Evolutionary conservation across 2,329 filamentous ascomycete species (phyloP).

Genomic region (Botrytis squamosa): DNA sequence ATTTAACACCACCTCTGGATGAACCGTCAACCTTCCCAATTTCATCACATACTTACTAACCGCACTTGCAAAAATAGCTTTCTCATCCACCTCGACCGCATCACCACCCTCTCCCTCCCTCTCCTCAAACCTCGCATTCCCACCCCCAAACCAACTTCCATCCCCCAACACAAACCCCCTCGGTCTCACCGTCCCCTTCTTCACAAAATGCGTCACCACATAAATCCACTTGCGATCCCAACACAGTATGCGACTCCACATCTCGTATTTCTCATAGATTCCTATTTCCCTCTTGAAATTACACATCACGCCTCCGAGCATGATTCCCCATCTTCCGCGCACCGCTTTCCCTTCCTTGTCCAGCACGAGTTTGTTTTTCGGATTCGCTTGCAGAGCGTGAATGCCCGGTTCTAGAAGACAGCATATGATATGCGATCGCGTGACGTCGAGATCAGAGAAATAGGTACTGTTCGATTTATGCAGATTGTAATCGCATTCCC

Average conservation of each 20-base stretch:
- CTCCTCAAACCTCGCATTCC: slow-evolving; percentile 44
- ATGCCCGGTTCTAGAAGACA: slow-evolving; percentile 63
- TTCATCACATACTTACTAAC: slow-evolving; percentile 83
- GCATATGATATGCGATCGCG: slow-evolving; percentile 76
- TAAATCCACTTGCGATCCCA: slow-evolving; percentile 87
- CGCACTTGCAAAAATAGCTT: slow-evolving; percentile 67
- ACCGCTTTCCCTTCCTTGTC: slow-evolving; percentile 46
- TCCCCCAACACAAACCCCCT: slow-evolving; percentile 44
- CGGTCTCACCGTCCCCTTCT: slow-evolving; percentile 57
- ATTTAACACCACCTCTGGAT: slow-evolving; percentile 73
- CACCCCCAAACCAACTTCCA: slow-evolving; percentile 44
- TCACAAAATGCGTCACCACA: slow-evolving; percentile 71
- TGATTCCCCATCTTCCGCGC: slow-evolving; percentile 57
- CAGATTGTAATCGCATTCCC: slow-evolving; percentile 71
- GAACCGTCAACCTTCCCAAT: slow-evolving; percentile 76
- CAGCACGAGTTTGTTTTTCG: slow-evolving; percentile 48
- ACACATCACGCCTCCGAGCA: slow-evolving; percentile 71
- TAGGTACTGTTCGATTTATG: slow-evolving; percentile 73
- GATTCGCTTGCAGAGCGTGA: slow-evolving; percentile 51
- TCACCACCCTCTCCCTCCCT: slow-evolving; percentile 42
- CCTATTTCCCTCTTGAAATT: slow-evolving; percentile 73
- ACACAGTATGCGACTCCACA: slow-evolving; percentile 66
- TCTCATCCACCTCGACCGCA: slow-evolving; percentile 49
- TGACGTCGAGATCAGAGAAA: slow-evolving; percentile 68
- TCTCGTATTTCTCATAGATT: slow-evolving; percentile 67